Conservation (phyloP, 2,329 filamentous ascomycete species). For the Boeremia lycopersici region DNA sequence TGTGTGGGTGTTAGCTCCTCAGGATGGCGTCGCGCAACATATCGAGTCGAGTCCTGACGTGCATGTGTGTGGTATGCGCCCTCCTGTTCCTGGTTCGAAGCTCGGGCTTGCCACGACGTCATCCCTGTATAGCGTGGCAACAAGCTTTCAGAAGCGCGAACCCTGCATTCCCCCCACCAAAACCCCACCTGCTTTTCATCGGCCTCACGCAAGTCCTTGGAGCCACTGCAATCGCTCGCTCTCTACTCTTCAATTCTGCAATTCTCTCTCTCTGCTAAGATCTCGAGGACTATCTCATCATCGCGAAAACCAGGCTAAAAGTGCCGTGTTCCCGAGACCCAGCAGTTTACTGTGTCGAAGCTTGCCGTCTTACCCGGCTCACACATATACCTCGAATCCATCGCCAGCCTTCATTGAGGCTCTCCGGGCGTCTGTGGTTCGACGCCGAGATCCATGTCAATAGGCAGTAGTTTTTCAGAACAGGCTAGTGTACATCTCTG, state of each 20-base stretch:
- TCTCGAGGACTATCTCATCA: not conserved
- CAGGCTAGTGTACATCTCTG: too few species aligned
- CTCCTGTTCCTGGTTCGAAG: constrained; percentile 16
- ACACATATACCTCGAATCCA: not conserved
- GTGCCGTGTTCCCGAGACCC: constrained; percentile 3
- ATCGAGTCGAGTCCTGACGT: constrained; percentile 9
- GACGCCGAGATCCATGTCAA: too few species aligned
- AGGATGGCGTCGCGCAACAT: constrained; percentile 13
- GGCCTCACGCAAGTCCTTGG: not conserved
- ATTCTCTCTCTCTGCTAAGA: not conserved
- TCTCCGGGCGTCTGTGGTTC: too few species aligned
- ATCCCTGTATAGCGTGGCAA: constrained; percentile 17
- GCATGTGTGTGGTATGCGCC: constrained; percentile 4
- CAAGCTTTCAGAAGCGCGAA: constrained; percentile 17
- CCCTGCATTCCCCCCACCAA: constrained; percentile 15
- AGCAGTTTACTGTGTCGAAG: constrained; percentile 2
- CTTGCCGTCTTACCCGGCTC: constrained; percentile 16
- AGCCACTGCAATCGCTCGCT: not conserved
- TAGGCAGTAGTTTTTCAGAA: too few species aligned
- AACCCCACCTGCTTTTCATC: not conserved
- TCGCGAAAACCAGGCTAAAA: not conserved
- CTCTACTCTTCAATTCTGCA: not conserved
- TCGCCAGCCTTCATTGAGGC: not conserved
- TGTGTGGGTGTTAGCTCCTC: not conserved
- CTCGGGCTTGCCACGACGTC: constrained; percentile 15